Percentiles rank a stretch among this genome's conserved stretches.
Conservation (phyloP, 805 yeast genomes). For the Brettanomyces custersianus region DNA sequence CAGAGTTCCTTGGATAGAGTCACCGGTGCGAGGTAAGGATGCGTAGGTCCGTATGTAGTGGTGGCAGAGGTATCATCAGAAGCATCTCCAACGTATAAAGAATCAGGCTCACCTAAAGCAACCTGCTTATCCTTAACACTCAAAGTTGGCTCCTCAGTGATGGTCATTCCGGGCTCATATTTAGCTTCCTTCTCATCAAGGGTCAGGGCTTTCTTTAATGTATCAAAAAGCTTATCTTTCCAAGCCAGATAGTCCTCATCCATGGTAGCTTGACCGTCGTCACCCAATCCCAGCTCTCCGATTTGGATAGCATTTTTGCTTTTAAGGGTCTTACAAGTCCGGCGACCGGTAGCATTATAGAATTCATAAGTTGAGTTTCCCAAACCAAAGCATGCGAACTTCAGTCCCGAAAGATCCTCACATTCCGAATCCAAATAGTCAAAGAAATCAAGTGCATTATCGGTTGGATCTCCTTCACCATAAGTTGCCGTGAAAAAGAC, state of each 20-base stretch:
- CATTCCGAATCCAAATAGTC: constrained; percentile 57
- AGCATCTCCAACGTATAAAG: constrained; percentile 36
- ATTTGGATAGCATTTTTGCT: constrained; percentile 65
- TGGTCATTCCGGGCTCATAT: constrained; percentile 62
- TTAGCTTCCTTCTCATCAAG: constrained; percentile 73
- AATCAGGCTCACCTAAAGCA: constrained; percentile 77
- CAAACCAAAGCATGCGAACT: constrained; percentile 75
- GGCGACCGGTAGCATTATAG: constrained; percentile 74
- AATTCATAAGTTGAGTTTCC: constrained; percentile 94
- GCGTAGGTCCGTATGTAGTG: constrained; percentile 74
- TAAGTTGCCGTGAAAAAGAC: constrained; percentile 81
- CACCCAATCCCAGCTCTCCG: constrained; percentile 84
- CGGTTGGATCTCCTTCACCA: constrained; percentile 99
- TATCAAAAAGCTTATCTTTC: constrained; percentile 73
- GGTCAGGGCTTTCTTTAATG: constrained; percentile 52
- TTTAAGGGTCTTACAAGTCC: constrained; percentile 40
- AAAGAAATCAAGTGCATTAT: constrained; percentile 77
- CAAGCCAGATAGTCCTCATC: constrained; percentile 92
- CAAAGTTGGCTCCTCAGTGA: constrained; percentile 29
- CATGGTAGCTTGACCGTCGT: constrained; percentile 89
- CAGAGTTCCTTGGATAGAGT: constrained; percentile 60
- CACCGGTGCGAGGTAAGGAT: constrained; percentile 77
- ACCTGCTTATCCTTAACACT: constrained; percentile 29
- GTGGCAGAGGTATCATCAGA: constrained; percentile 28
- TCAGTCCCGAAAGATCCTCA: constrained; percentile 45